phyloP scores from a whole-genome alignment of 2,329 filamentous ascomycete species.

The Ophiosphaerella narmari region DNA sequence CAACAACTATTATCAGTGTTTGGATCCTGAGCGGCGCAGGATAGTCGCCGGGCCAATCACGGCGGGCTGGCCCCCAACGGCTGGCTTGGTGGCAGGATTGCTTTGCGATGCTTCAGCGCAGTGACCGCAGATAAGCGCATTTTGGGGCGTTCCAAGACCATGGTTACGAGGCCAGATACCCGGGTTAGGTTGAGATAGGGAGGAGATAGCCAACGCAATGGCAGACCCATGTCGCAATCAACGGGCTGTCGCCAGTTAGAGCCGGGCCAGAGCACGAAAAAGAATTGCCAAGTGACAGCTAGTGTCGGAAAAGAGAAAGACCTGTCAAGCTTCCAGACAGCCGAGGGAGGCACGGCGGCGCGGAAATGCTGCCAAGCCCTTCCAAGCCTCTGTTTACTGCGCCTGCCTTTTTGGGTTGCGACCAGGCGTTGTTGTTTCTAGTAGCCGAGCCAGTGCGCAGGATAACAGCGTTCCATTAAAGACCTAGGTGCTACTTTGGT shows the following conservation, averaged over 20 bases:
- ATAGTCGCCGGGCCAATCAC: not conserved
- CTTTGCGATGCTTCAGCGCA: slow-evolving; percentile 5
- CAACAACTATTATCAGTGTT: not conserved
- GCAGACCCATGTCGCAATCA: not conserved
- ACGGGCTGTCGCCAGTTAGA: slow-evolving; percentile 2
- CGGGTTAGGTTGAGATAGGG: slow-evolving; percentile 8
- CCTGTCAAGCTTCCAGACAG: slow-evolving; percentile 3
- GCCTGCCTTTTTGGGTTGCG: slow-evolving; percentile 5
- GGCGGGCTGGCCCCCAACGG: not conserved
- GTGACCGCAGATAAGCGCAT: slow-evolving; percentile 10
- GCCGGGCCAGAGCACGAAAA: slow-evolving; percentile 3
- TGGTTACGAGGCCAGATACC: slow-evolving; percentile 5
- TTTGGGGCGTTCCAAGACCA: slow-evolving; percentile 9
- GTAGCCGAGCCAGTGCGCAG: slow-evolving; percentile 1
- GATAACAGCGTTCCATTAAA: slow-evolving; percentile 1
- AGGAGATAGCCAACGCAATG: slow-evolving; percentile 6
- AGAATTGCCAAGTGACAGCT: slow-evolving; percentile 8
- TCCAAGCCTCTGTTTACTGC: slow-evolving; percentile 1
- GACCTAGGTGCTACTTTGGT: no score
- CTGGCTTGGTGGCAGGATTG: slow-evolving; percentile 8
- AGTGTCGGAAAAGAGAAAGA: slow-evolving; percentile 8
- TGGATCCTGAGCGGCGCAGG: not conserved
- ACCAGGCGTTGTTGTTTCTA: not conserved
- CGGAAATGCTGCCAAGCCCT: slow-evolving; percentile 5
- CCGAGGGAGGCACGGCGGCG: not conserved